Evolutionary conservation across 2,329 filamentous ascomycete species (phyloP).

Genomic region (Cercospora canescens): DNA sequence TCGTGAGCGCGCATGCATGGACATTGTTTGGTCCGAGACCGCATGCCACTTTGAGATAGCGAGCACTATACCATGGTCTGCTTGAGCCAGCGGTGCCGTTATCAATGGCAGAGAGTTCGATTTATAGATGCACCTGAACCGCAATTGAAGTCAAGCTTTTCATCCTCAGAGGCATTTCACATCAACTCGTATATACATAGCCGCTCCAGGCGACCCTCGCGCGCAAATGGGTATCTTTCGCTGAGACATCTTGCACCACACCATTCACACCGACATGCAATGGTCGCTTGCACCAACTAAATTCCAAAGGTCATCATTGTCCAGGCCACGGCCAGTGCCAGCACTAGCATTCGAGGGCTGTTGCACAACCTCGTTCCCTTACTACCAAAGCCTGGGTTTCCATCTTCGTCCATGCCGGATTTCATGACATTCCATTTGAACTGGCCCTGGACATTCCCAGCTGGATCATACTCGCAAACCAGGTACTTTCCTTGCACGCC

Average conservation of each 20-base stretch:
- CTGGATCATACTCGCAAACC: constrained; percentile 43
- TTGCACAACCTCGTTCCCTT: not conserved
- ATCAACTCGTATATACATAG: not conserved
- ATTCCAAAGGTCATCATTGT: not conserved
- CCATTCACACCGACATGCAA: not conserved
- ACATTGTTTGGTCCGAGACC: no score
- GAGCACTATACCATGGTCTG: not conserved
- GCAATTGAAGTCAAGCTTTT: not conserved
- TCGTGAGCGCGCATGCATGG: no score
- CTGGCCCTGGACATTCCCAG: constrained; percentile 38
- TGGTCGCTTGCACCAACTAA: not conserved
- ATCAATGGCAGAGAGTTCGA: not conserved
- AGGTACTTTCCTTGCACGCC: constrained; percentile 30
- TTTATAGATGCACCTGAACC: not conserved
- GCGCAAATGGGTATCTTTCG: constrained; percentile 32
- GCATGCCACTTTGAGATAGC: not conserved
- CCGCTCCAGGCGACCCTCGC: not conserved
- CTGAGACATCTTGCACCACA: constrained; percentile 30
- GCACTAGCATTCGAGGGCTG: not conserved
- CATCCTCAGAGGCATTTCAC: not conserved
- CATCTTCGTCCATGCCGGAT: constrained; percentile 26
- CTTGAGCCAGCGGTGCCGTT: no score
- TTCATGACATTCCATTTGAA: constrained; percentile 38
- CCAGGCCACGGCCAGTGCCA: constrained; percentile 6
- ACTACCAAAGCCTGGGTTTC: constrained; percentile 6